Evolutionary conservation across 768 basidiomycete genomes (phyloP).

Genomic region (Termitomyces sp.): DNA sequence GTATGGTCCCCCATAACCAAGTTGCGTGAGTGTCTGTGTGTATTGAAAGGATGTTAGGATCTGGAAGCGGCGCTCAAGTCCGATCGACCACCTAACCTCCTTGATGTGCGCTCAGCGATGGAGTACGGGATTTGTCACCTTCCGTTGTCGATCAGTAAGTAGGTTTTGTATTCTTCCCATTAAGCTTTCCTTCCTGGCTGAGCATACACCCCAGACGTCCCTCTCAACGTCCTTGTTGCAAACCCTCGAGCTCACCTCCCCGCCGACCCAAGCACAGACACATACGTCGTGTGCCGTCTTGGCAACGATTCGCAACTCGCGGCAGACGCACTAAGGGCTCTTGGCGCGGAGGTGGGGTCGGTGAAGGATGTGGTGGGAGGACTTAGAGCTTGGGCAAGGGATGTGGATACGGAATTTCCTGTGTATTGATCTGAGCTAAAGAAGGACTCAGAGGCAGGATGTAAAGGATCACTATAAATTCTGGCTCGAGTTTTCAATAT

Average conservation of each 20-base stretch:
- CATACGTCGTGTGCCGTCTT: slow-evolving; percentile 74
- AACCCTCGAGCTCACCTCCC: slow-evolving; percentile 49
- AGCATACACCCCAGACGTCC: slow-evolving; percentile 45
- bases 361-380: slow-evolving; percentile 81
- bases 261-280: slow-evolving; percentile 20
- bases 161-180: neutral
- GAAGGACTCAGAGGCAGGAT: neutral
- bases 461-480: no score
- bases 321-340: slow-evolving; percentile 53
- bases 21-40: neutral
- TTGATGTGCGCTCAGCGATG: slow-evolving; percentile 76
- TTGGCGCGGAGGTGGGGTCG: slow-evolving; percentile 21
- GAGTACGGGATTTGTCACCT: slow-evolving; percentile 89
- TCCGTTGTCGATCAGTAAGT: slow-evolving; percentile 64
- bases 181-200: neutral
- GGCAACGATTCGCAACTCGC: slow-evolving; percentile 96
- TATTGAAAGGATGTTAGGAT: slow-evolving; percentile 14
- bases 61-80: slow-evolving; percentile 27
- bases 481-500: no score
- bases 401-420: slow-evolving; percentile 76
- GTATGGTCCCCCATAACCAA: slow-evolving; percentile 24
- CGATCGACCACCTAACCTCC: slow-evolving; percentile 31
- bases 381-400: slow-evolving; percentile 70
- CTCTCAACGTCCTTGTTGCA: slow-evolving; percentile 59
- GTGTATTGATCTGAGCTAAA: slow-evolving; percentile 50